Evolutionary conservation across 441 rosid genomes (phyloP).

Genomic region (Pelargonium myrrhifolium): DNA sequence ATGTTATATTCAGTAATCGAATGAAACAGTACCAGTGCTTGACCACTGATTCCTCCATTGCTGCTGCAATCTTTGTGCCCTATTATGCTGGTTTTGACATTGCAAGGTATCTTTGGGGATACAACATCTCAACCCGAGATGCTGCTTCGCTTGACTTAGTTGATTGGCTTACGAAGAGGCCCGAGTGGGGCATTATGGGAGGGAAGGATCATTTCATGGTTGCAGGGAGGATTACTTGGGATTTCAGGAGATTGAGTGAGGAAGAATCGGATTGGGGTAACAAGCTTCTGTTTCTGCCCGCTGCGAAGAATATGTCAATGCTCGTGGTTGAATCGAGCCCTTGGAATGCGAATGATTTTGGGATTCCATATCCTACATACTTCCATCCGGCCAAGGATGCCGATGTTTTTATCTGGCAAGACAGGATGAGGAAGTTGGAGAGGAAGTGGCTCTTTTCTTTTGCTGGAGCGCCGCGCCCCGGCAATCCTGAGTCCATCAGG

Average conservation of each 20-base stretch:
- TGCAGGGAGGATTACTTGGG: conserved; percentile 97
- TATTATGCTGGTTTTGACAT: no score
- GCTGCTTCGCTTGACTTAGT: conserved; percentile 90
- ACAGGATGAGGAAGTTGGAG: conserved; percentile 78
- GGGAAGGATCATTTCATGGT: conserved; percentile 95
- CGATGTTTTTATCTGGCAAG: conserved; percentile 85
- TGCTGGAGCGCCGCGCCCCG: conserved; percentile 95
- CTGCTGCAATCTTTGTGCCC: conserved; percentile 28
- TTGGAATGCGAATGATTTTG: conserved; percentile 94
- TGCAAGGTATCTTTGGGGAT: neutral
- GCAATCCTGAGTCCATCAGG: conserved; percentile 70
- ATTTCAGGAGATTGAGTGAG: conserved; percentile 78
- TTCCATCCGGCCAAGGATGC: conserved; percentile 91
- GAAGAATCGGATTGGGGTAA: conserved; percentile 84
- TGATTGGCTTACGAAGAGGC: conserved; percentile 78
- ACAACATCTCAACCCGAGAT: conserved; percentile 67
- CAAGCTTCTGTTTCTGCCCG: conserved; percentile 84
- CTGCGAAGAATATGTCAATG: conserved; percentile 95
- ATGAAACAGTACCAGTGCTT: conserved; percentile 93
- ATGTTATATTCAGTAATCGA: conserved; percentile 73
- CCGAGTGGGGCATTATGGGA: conserved; percentile 84
- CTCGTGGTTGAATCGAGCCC: conserved; percentile 98
- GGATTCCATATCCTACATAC: conserved; percentile 89
- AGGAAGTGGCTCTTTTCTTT: conserved; percentile 95
- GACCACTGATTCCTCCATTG: conserved; percentile 77